Base-by-base conservation (phyloP, 1,284 basidiomycete species). In the Tremellales sp. region DNA sequence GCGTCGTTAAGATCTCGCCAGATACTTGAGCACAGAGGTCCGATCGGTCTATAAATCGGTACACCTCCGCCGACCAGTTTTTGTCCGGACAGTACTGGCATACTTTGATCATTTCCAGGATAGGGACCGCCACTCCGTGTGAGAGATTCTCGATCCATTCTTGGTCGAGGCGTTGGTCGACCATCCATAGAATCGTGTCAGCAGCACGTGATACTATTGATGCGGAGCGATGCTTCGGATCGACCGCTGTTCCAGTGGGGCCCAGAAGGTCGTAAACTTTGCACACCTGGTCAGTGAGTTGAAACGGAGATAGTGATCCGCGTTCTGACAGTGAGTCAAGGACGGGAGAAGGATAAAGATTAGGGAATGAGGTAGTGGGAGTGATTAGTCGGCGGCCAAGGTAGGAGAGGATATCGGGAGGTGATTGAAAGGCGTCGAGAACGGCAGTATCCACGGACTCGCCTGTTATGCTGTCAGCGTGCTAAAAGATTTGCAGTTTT, bases 71-170 rank as follows among this genome's bases (percentile, higher is more conserved):
- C 0, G 81, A 76, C 86, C 87, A 91, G 48, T 83, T 78, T 5
- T 77, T 75, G 0, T 84, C 82, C 1, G 92, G 88, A 0, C 81
- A 78, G 12, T 85, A 70, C 60, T 93, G 90, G 57, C 86, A 88
- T 9, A 84, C 83, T 44, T 89, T 75, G 21, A 87, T 75, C 5
- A 86, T 87, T 68, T 97, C 93, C 44, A 83, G 75, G 4, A 97
- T 73, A 0, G 92, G 91, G 7, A 88, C 75, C 1, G 84, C 81
- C 14, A 94, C 72, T 0, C 86, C 87, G 5, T 87, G 68, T 1
- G 88, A 82, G 3, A 79, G 49, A 19, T 64, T 56, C 58, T 58
- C 78, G 68, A 71, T 81, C 62, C 57, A 83, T 53, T 75, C 77
- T 14, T 68, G 61, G 44, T 77, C 78, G 36, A 82, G 73, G 3